phyloP scores from a whole-genome alignment of 768 basidiomycete genomes.

The Mrakia hoshinonis region DNA sequence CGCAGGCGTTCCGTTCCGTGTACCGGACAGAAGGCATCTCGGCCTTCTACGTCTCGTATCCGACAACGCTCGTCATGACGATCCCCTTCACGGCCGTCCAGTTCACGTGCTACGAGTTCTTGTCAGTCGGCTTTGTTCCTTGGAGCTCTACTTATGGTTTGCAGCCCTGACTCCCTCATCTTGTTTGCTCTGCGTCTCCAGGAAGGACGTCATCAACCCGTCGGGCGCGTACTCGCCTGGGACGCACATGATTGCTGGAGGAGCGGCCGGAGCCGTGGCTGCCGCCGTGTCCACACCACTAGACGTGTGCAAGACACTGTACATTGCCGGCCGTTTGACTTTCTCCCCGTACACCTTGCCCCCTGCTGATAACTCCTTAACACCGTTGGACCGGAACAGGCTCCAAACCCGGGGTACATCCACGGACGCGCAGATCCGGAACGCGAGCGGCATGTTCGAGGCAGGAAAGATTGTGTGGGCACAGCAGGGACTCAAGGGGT shows the following conservation, averaged over 20 bases:
- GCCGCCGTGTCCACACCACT: conserved; percentile 93
- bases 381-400: conserved; percentile 49
- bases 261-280: conserved; percentile 83
- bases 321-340: conserved; percentile 29
- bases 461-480: conserved; percentile 81
- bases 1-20: conserved; percentile 74
- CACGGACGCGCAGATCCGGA: conserved; percentile 72
- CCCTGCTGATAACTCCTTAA: background rate
- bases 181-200: conserved; percentile 41
- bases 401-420: conserved; percentile 90
- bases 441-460: conserved; percentile 72
- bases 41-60: conserved; percentile 98
- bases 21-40: conserved; percentile 73
- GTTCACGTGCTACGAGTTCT: conserved; percentile 44
- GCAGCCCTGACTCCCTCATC: background rate
- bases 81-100: conserved; percentile 98
- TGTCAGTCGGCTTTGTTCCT: background rate
- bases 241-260: conserved; percentile 86
- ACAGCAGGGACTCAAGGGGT: conserved; percentile 76
- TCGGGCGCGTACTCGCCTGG: conserved; percentile 77
- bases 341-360: background rate
- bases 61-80: conserved; percentile 90
- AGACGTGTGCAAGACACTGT: conserved; percentile 72
- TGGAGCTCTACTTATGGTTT: background rate
- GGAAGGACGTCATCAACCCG: conserved; percentile 79